phyloP scores from a whole-genome alignment of 1,284 basidiomycete genomes.

The Marasmius tenuissimus region DNA sequence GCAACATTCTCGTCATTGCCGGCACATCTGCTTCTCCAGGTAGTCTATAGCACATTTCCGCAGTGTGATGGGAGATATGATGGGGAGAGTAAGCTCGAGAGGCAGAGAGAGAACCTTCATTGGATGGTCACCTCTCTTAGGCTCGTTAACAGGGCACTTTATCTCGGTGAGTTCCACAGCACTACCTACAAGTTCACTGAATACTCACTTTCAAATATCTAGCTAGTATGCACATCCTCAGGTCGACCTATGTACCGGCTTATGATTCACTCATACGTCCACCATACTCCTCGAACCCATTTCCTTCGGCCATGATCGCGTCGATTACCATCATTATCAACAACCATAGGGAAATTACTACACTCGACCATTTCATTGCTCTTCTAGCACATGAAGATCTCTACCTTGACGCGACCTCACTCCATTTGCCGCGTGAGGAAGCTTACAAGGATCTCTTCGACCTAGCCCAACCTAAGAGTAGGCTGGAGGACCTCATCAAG shows the following conservation, averaged over 20 bases:
- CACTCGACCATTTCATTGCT: slow-evolving; percentile 57
- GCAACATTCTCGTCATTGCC: slow-evolving; percentile 39
- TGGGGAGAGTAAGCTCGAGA: slow-evolving; percentile 30
- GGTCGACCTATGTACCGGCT: slow-evolving; percentile 53
- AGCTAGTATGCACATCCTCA: slow-evolving; percentile 64
- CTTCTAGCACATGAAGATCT: slow-evolving; percentile 60
- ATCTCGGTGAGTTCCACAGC: slow-evolving; percentile 39
- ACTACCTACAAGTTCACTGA: background rate
- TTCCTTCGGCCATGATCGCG: slow-evolving; percentile 36
- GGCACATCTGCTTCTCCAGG: slow-evolving; percentile 49
- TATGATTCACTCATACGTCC: slow-evolving; percentile 46
- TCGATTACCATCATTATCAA: slow-evolving; percentile 15
- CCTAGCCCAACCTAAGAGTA: slow-evolving; percentile 54
- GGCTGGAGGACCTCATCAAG: slow-evolving; percentile 55
- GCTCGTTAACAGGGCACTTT: slow-evolving; percentile 48
- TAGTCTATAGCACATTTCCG: slow-evolving; percentile 51
- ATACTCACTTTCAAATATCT: background rate
- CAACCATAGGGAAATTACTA: slow-evolving; percentile 47
- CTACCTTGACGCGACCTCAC: slow-evolving; percentile 51
- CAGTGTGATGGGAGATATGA: slow-evolving; percentile 28
- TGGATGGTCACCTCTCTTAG: slow-evolving; percentile 51
- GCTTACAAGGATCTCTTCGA: slow-evolving; percentile 61
- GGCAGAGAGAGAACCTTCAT: slow-evolving; percentile 48
- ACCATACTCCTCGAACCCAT: slow-evolving; percentile 60
- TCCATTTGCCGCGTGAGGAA: slow-evolving; percentile 59